phyloP scores from a whole-genome alignment of 1,284 basidiomycete species.

The Clitocybe nebularis region DNA sequence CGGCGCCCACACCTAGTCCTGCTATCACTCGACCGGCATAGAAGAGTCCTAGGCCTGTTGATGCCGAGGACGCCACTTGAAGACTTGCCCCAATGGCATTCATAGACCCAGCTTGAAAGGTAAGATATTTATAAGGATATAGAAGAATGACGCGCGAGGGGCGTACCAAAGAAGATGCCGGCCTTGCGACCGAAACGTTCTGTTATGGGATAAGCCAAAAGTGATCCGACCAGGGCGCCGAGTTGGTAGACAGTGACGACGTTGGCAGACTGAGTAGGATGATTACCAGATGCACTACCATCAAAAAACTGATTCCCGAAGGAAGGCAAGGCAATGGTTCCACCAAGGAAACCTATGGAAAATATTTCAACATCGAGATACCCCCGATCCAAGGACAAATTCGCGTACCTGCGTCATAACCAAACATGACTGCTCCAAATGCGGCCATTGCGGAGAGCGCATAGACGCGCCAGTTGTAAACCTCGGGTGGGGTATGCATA shows the following conservation, averaged over 20 bases:
- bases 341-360: not conserved
- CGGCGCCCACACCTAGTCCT: not conserved
- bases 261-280: not conserved
- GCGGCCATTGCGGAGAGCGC: not conserved
- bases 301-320: not conserved
- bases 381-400: not conserved
- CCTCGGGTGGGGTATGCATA: not conserved
- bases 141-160: not conserved
- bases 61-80: not conserved
- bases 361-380: not conserved
- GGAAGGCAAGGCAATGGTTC: not conserved
- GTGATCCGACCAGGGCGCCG: not conserved
- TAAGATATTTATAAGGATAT: not conserved
- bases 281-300: not conserved
- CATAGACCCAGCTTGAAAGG: not conserved
- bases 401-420: not conserved
- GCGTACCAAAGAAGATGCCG: not conserved
- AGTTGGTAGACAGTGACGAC: not conserved
- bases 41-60: not conserved
- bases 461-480: not conserved
- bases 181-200: not conserved
- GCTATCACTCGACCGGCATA: not conserved
- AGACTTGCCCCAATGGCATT: not conserved
- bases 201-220: not conserved
- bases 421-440: not conserved